Evolutionary conservation across 768 basidiomycete species (phyloP), one percentile per base, ranked within the genome.

Genomic region (Crepidotus variabilis): DNA sequence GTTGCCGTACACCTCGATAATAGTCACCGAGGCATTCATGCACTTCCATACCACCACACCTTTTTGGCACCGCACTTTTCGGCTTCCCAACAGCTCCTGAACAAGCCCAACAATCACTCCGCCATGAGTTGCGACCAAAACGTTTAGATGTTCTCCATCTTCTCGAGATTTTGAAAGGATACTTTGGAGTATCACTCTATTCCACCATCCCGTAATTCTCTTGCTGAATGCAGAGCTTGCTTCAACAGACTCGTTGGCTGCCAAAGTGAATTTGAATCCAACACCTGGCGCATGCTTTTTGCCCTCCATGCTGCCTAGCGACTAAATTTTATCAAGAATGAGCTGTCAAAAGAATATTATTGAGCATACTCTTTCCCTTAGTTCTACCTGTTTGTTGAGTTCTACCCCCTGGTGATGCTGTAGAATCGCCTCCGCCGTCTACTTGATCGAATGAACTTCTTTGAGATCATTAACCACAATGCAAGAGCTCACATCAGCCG

Each of bases 371-470:
- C 88, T 72, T 70, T 92, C 90, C 47, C 90, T 72, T 28, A 91
- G 70, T 51, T 75, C 80, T 56, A 66, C 67, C 32, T 78, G 73
- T 55, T 67, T 71, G 53, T 76, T 67, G 50, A 87, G 65, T 22
- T 61, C 59, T 23, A 83, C 67, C 21, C 70, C 67, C 1, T 79
- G 73, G 60, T 90, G 86, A 61, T 80, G 72, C 54, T 59, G 67
- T 21, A 89, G 66, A 62, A 92, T 88, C 34, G 71, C 71, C 63
- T 85, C 78, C 16, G 87, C 86, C 1, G 90, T 92, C 90, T 89
- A 56, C 33, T 56, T 6, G 13, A 33, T 6, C 23, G 20, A 16
- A 36, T 54, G 45, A 58, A 46, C 47, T 56, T 50, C 47, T n/a
- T n/a, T n/a, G 18, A 6, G 28, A 32, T 36, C 39, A 18, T 46